Percentiles rank a stretch among this genome's conserved stretches.
These are phyloP conservation scores for Myxozyma monticola DNA, from an alignment of 805 yeast species.

Conservation along the genomic window DNA sequence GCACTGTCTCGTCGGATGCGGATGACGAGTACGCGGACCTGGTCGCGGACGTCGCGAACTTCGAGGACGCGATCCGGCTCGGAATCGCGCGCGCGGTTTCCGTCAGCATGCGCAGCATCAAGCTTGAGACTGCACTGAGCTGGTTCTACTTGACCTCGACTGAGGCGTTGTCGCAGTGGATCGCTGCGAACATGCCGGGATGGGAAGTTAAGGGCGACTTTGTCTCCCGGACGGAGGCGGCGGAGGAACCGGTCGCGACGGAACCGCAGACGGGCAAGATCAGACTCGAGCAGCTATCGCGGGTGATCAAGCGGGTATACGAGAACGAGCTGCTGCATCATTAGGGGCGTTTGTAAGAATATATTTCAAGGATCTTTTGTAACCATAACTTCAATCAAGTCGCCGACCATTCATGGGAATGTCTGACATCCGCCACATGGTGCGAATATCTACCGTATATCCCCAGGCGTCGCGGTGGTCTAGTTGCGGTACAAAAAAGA, in stretches of 20 bases:
- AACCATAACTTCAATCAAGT: too few relatives aligned
- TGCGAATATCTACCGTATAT: too few relatives aligned
- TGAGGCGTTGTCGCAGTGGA: constrained; percentile 36
- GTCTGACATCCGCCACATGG: too few relatives aligned
- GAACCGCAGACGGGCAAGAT: constrained; percentile 25
- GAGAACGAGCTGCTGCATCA: constrained; percentile 30
- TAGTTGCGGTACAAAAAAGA: too few relatives aligned
- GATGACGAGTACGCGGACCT: constrained; percentile 40
- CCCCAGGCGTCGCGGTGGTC: too few relatives aligned
- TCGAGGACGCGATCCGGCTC: constrained; percentile 38
- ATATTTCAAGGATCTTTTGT: too few relatives aligned
- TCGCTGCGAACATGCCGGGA: constrained; percentile 27
- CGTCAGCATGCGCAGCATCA: constrained; percentile 35
- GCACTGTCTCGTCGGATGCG: constrained; percentile 34
- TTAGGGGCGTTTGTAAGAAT: not conserved
- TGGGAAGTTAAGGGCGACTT: constrained; percentile 36
- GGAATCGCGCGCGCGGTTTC: constrained; percentile 38
- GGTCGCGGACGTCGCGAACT: constrained; percentile 39
- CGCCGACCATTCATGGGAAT: too few relatives aligned
- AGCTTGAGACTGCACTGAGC: constrained; percentile 34
- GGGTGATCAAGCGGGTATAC: constrained; percentile 38
- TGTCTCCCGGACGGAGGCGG: constrained; percentile 34
- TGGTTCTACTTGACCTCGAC: constrained; percentile 37
- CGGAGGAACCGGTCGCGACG: constrained; percentile 31
- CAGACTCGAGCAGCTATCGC: constrained; percentile 37